Conservation (phyloP, 1,139 yeast genomes). For the Saccharomyces hybrid region DNA sequence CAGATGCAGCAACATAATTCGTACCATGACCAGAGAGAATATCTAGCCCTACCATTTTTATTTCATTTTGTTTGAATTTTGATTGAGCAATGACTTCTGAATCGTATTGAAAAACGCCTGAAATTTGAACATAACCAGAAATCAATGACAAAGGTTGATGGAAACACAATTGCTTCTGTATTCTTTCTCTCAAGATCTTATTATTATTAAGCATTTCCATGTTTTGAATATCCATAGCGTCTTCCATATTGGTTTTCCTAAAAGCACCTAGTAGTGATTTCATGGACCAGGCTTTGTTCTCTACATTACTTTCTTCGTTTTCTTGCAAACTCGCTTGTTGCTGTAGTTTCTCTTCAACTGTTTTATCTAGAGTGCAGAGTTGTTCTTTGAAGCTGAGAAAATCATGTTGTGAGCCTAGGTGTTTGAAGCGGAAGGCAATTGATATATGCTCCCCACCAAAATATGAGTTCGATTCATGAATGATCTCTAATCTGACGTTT, state of each 20-base stretch:
- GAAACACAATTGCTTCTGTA: constrained; percentile 17
- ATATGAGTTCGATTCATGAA: constrained; percentile 34
- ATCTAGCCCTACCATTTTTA: constrained; percentile 2
- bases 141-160: constrained; percentile 36
- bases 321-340: background rate
- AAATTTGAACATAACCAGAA: constrained; percentile 68
- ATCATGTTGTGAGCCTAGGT: constrained; percentile 30
- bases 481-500: constrained; percentile 34
- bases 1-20: constrained; percentile 4
- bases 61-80: constrained; percentile 31
- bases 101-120: constrained; percentile 65
- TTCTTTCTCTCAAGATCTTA: constrained; percentile 25
- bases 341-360: constrained; percentile 9
- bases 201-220: constrained; percentile 12
- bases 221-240: background rate
- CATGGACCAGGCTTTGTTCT: constrained; percentile 11
- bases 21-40: background rate
- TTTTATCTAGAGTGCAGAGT: constrained; percentile 12
- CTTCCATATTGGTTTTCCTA: background rate
- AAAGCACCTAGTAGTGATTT: constrained; percentile 7
- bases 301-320: background rate
- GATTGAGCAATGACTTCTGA: constrained; percentile 41
- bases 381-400: constrained; percentile 10
- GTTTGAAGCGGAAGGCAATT: constrained; percentile 34
- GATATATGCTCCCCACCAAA: constrained; percentile 36